Percentiles rank a stretch among this genome's conserved stretches.
These are phyloP conservation scores for Cryptosporidium ryanae DNA, from an alignment of 169 alveolate genomes.

Conservation along the genomic window DNA sequence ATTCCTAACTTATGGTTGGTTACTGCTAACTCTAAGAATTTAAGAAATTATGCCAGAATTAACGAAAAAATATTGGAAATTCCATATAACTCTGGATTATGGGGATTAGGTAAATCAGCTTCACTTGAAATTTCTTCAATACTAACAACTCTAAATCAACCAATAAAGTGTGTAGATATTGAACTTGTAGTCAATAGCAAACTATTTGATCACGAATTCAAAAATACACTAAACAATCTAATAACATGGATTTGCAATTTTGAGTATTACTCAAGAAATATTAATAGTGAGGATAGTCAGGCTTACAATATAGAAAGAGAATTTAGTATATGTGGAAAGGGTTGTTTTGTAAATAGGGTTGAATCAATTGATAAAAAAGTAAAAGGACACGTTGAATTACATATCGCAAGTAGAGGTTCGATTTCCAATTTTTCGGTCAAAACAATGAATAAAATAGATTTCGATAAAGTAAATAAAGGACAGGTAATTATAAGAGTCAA, in stretches of 20 bases:
- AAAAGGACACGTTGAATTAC: conserved; percentile 35
- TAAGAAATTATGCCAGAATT: not conserved
- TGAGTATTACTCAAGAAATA: conserved; percentile 15
- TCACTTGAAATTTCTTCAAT: conserved; percentile 65
- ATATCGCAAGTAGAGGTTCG: conserved; percentile 59
- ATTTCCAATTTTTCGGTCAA: conserved; percentile 29
- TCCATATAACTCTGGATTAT: conserved; percentile 83
- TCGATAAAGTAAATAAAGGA: not conserved
- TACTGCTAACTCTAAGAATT: conserved; percentile 40
- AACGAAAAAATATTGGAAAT: not conserved
- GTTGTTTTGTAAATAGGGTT: conserved; percentile 24
- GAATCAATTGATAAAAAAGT: not conserved
- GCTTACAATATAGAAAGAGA: conserved; percentile 32
- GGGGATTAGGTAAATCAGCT: conserved; percentile 84
- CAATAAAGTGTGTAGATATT: conserved; percentile 56
- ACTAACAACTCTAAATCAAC: conserved; percentile 15
- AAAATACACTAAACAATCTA: not conserved
- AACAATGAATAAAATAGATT: not conserved
- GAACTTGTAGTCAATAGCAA: conserved; percentile 14
- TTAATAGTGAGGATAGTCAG: not conserved
- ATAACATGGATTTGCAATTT: conserved; percentile 21
- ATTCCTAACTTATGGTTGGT: conserved; percentile 50
- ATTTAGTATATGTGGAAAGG: conserved; percentile 26
- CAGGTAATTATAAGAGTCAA: conserved; percentile 73
- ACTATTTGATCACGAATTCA: not conserved